Evolutionary conservation across 2,329 filamentous ascomycete species (phyloP).

Genomic region (Epichloe typhina): DNA sequence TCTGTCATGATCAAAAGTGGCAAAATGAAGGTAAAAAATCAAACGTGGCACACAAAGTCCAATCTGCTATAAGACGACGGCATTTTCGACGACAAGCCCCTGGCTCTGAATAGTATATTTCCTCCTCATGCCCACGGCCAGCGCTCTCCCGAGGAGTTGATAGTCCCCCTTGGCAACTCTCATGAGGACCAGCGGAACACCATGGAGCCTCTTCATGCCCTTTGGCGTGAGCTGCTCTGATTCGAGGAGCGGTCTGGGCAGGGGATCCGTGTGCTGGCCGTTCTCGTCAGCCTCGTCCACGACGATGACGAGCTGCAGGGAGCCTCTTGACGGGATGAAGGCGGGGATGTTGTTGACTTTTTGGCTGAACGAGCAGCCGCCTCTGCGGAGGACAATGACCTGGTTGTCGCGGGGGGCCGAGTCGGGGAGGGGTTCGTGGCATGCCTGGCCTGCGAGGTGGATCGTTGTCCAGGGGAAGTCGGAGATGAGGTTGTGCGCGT

Average conservation of each 20-base stretch:
- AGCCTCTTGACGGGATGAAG: constrained; percentile 45
- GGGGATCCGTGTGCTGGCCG: constrained; percentile 13
- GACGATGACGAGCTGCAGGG: constrained; percentile 71
- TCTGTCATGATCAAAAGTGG: too few relatives aligned
- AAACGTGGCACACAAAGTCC: neutral
- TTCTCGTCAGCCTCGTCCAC: constrained; percentile 34
- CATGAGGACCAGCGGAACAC: constrained; percentile 74
- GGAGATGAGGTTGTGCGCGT: constrained; percentile 20
- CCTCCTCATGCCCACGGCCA: constrained; percentile 60
- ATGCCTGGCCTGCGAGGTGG: constrained; percentile 59
- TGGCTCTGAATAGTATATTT: constrained; percentile 72
- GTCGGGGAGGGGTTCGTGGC: constrained; percentile 44
- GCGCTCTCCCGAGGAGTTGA: constrained; percentile 46
- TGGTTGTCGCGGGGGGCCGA: constrained; percentile 47
- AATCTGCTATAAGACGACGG: constrained; percentile 42
- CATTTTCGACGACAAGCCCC: constrained; percentile 65
- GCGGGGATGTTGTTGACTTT: constrained; percentile 80
- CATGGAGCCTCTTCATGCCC: constrained; percentile 55
- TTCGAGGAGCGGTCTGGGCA: constrained; percentile 57
- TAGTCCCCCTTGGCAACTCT: constrained; percentile 52
- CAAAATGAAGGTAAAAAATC: neutral
- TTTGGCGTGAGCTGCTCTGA: constrained; percentile 56
- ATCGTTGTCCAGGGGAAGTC: constrained; percentile 57
- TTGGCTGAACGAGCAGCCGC: constrained; percentile 69
- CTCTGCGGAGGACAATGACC: constrained; percentile 69